These are phyloP conservation scores for Claviceps africana DNA, from an alignment of 2,329 filamentous ascomycete species.

Conservation along the genomic window DNA sequence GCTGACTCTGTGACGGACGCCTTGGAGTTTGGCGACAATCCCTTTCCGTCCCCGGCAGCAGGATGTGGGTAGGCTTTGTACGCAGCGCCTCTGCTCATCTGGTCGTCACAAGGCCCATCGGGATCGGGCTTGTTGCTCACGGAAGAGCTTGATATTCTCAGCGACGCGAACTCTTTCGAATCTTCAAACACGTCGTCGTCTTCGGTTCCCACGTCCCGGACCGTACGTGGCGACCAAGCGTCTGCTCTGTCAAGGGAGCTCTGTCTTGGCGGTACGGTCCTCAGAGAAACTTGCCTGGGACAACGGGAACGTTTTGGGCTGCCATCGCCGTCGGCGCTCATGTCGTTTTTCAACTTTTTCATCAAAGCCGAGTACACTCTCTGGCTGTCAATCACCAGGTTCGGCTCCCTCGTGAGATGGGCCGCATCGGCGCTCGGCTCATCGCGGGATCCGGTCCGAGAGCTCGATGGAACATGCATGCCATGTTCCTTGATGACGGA, in stretches of 20 bases:
- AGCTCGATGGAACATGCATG: slow-evolving; percentile 23
- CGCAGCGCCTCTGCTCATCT: neutral
- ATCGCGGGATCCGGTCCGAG: slow-evolving; percentile 5
- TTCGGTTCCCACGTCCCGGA: slow-evolving; percentile 20
- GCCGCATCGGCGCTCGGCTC: neutral
- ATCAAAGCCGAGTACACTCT: slow-evolving; percentile 52
- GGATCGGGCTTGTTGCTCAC: neutral
- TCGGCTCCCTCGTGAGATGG: slow-evolving; percentile 9
- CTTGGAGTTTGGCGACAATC: slow-evolving; percentile 4
- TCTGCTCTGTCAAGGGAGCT: slow-evolving; percentile 8
- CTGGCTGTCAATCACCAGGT: slow-evolving; percentile 34
- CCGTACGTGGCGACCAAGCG: slow-evolving; percentile 15
- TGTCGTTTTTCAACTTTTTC: slow-evolving; percentile 33
- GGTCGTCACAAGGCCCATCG: neutral
- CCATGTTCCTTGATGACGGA: slow-evolving; percentile 49
- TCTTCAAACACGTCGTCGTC: slow-evolving; percentile 20
- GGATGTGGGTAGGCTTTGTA: slow-evolving; percentile 7
- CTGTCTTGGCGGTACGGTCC: slow-evolving; percentile 6
- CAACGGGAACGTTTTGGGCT: slow-evolving; percentile 1
- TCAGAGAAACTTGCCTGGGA: neutral
- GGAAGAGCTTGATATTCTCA: neutral
- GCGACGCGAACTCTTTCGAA: neutral
- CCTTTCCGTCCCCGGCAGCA: slow-evolving; percentile 5
- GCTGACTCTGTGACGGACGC: neutral
- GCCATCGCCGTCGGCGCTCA: slow-evolving; percentile 8